Evolutionary conservation across 441 rosid species (phyloP).

Genomic region (Erysimum cheiri): DNA sequence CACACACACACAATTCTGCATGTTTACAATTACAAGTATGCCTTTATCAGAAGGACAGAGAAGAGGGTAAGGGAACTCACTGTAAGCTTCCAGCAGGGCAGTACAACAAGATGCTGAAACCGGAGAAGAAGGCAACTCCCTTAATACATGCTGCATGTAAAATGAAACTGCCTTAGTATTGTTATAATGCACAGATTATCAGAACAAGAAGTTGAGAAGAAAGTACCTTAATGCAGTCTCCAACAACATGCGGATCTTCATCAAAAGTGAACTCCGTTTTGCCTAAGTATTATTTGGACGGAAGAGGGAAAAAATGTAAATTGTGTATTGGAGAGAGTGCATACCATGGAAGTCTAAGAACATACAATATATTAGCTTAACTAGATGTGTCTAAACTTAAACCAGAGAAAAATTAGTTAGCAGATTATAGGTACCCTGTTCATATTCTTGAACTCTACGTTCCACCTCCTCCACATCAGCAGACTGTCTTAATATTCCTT

Average conservation of each 20-base stretch:
- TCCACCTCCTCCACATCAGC: conserved; percentile 99
- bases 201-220: conserved; percentile 32
- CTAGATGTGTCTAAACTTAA: conserved; percentile 32
- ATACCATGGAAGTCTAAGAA: conserved; percentile 20
- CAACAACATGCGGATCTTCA: conserved; percentile 98
- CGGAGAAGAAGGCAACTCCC: conserved; percentile 98
- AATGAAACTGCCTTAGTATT: conserved; percentile 38
- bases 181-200: conserved; percentile 32
- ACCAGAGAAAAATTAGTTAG: conserved; percentile 27
- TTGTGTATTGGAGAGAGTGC: not conserved
- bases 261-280: conserved; percentile 79
- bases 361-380: conserved; percentile 28
- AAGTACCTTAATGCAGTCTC: conserved; percentile 96
- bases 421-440: conserved; percentile 67
- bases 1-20: not conserved
- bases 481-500: conserved; percentile 91
- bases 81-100: conserved; percentile 93
- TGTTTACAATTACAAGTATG: conserved; percentile 27
- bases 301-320: conserved; percentile 25
- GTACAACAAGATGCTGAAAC: conserved; percentile 98
- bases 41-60: conserved; percentile 17
- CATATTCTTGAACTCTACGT: conserved; percentile 93
- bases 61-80: conserved; percentile 55
- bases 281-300: conserved; percentile 53
- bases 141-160: conserved; percentile 81